Evolutionary conservation across 1,139 yeast genomes (phyloP), one percentile per base, ranked within the genome.

Genomic region (Candida glucosophila): DNA sequence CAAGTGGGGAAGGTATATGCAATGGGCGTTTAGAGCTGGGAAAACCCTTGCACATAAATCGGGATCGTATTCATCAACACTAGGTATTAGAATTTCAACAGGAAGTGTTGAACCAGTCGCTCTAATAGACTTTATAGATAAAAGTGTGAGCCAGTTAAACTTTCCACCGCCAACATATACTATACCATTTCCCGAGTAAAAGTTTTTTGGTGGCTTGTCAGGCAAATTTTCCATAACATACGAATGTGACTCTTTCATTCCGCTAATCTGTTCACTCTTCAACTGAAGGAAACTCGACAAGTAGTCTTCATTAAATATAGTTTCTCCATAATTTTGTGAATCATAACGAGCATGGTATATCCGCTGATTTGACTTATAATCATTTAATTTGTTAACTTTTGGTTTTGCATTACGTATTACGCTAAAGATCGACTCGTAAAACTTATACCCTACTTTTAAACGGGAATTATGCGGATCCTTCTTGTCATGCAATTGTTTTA

Each of bases 91-190:
- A 4, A 83, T 76, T 52, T 83, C 95, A 12, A 82, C 74, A 0
- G 95, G 95, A 22, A 80, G 50, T 17, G 61, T 55, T 6, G 77
- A 70, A 1, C 86, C 85, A 12, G 69, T 51, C 11, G 73, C 66
- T 35, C 94, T 57, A 25, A 83, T 51, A 27, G 78, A 66, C 43
- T 72, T 68, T 33, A 83, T 65, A 2, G 90, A 74, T 15, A 79
- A 54, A 24, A 80, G 54, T 10, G 85, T 70, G 35, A 80, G 55
- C 67, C 92, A 77, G 43, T 80, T 77, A 55, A 76, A 80, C 37
- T 67, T 68, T 2, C 88, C 90, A 22, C 93, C 93, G 12, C 90
- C 90, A 19, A 80, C 88, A 41, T 73, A 77, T 2, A 82, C 94
- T 20, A 82, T 73, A 15, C 95, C 95, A 32, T 73, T 63, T 1